Evolutionary conservation across 306 rosid species (phyloP).

Genomic region (Lotus japonicus): DNA sequence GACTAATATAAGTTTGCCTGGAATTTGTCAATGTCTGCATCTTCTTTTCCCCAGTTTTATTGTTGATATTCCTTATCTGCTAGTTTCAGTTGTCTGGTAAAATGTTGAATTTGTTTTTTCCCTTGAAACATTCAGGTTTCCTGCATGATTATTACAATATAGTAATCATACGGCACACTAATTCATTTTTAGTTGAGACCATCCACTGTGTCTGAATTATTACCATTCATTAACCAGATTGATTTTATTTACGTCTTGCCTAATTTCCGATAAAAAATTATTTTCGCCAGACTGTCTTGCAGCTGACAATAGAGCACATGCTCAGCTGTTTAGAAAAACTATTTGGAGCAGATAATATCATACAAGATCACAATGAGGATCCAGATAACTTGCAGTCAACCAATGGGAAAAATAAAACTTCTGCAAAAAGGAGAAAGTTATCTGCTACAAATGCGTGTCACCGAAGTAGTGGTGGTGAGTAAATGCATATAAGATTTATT

Average conservation of each 20-base stretch:
- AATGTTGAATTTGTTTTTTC: neutral
- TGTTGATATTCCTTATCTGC: neutral
- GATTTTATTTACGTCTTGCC: conserved; percentile 9
- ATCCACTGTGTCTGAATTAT: neutral
- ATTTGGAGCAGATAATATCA: conserved; percentile 35
- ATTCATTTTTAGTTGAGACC: conserved; percentile 6
- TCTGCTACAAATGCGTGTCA: conserved; percentile 25
- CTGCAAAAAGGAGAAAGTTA: conserved; percentile 25
- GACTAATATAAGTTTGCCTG: neutral
- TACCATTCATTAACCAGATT: conserved; percentile 3
- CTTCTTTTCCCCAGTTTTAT: neutral
- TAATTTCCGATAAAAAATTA: neutral
- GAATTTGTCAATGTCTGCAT: neutral
- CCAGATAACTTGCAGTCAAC: conserved; percentile 30
- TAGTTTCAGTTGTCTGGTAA: neutral
- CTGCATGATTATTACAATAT: neutral
- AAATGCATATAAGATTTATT: conserved; percentile 14
- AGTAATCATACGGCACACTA: neutral
- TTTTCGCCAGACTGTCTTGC: conserved; percentile 43
- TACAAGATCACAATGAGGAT: conserved; percentile 13
- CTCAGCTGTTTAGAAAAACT: conserved; percentile 54
- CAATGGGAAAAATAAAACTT: conserved; percentile 19
- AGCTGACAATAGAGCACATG: conserved; percentile 52
- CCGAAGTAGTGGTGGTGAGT: conserved; percentile 43
- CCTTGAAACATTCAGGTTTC: neutral